These are phyloP conservation scores for Pseudogymnoascus sp. DNA, from an alignment of 2,329 filamentous ascomycete genomes.

Conservation along the genomic window DNA sequence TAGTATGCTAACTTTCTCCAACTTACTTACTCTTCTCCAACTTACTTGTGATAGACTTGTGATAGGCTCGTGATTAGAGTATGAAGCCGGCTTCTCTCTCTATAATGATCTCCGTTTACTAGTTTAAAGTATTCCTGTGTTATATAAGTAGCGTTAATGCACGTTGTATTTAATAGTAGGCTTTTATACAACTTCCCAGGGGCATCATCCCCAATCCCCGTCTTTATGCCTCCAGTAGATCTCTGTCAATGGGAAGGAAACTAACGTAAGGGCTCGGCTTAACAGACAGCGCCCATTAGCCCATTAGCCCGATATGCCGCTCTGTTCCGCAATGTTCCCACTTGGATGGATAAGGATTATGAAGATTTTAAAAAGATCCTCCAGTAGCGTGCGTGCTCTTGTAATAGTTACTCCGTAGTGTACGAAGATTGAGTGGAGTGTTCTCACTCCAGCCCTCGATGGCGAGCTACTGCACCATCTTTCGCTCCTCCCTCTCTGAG, in stretches of 20 bases:
- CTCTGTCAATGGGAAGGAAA: neutral
- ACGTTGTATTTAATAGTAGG: neutral
- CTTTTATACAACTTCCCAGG: neutral
- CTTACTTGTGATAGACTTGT: neutral
- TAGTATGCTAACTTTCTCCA: no score
- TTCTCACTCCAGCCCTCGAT: constrained; percentile 1
- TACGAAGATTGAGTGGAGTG: neutral
- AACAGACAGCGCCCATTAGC: neutral
- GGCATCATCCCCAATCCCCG: neutral
- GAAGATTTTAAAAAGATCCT: neutral
- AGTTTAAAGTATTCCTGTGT: neutral
- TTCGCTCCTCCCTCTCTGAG: constrained; percentile 4
- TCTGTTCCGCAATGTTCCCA: neutral
- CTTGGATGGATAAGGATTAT: neutral
- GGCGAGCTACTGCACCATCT: neutral
- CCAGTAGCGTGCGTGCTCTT: neutral
- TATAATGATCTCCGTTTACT: neutral
- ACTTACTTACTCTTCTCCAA: neutral
- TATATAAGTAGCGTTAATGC: neutral
- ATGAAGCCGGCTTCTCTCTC: neutral
- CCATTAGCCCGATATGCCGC: neutral
- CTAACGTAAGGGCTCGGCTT: neutral
- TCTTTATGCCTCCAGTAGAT: neutral
- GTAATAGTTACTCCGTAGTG: no score
- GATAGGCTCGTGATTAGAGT: no score